Evolutionary conservation across 164 flowering plant species (phyloP).

Genomic region (Vitis riparia): DNA sequence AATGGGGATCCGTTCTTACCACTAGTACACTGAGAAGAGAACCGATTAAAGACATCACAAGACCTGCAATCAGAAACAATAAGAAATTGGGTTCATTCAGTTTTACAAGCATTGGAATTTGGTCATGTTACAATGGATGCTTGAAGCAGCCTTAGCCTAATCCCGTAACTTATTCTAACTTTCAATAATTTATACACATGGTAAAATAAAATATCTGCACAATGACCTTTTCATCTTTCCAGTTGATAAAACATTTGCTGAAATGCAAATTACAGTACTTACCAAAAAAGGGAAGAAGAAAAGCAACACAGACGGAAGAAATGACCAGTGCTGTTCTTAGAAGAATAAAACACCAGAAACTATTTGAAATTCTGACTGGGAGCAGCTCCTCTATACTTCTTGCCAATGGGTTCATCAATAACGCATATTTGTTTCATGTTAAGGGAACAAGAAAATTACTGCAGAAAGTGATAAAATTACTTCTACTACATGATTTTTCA

Average conservation of each 20-base stretch:
- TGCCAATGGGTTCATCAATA: conserved; percentile 83
- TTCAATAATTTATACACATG: no score
- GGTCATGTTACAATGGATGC: background rate
- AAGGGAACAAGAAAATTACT: conserved; percentile 38
- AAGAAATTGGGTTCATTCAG: background rate
- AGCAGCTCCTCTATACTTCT: conserved; percentile 81
- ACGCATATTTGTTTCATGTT: conserved; percentile 59
- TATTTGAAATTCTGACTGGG: conserved; percentile 43
- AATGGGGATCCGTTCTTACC: conserved; percentile 42
- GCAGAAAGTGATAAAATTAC: background rate
- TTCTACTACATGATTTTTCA: background rate
- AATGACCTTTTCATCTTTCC: no score
- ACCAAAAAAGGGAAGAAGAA: conserved; percentile 86
- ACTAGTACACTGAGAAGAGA: conserved; percentile 74
- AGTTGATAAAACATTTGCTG: background rate
- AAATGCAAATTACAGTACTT: conserved; percentile 12
- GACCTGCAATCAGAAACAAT: conserved; percentile 49
- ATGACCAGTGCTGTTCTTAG: conserved; percentile 69
- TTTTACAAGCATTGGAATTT: background rate
- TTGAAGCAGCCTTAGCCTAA: no score
- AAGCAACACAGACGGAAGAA: conserved; percentile 75
- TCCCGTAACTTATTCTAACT: no score
- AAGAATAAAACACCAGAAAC: conserved; percentile 47
- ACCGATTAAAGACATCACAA: conserved; percentile 86
- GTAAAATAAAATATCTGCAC: no score